phyloP scores from a whole-genome alignment of 2,329 filamentous ascomycete species.

The Sporothrix globosa region DNA sequence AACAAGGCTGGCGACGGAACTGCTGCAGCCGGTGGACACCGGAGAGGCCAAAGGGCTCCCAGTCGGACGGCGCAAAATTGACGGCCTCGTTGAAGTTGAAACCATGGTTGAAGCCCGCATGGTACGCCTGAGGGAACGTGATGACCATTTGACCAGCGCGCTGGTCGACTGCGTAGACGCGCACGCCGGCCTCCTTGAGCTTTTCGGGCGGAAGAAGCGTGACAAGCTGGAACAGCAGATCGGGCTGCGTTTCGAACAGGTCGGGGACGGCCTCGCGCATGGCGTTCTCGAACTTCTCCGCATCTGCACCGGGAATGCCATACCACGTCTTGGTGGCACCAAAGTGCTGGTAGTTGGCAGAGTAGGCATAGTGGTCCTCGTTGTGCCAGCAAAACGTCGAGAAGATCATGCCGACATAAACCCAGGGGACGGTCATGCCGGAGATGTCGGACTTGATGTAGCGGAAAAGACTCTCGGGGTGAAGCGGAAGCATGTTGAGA shows the following conservation, averaged over 20 bases:
- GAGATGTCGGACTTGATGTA: slow-evolving; percentile 99
- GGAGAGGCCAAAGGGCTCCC: slow-evolving; percentile 87
- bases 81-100: slow-evolving; percentile 99
- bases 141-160: slow-evolving; percentile 94
- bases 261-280: slow-evolving; percentile 96
- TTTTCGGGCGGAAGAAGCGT: slow-evolving; percentile 93
- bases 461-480: slow-evolving; percentile 88
- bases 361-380: slow-evolving; percentile 97
- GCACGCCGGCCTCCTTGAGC: slow-evolving; percentile 86
- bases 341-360: slow-evolving; percentile 97
- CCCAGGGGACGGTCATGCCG: slow-evolving; percentile 98
- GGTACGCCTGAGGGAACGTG: slow-evolving; percentile 95
- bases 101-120: slow-evolving; percentile 96
- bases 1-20: slow-evolving; percentile 91
- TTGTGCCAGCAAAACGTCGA: slow-evolving; percentile 99
- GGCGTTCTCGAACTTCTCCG: slow-evolving; percentile 90
- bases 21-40: slow-evolving; percentile 84
- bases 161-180: slow-evolving; percentile 94
- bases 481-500: slow-evolving; percentile 85
- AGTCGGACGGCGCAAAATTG: slow-evolving; percentile 93
- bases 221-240: slow-evolving; percentile 95
- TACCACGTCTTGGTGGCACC: slow-evolving; percentile 99
- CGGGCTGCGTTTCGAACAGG: slow-evolving; percentile 93
- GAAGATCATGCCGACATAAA: slow-evolving; percentile 99
- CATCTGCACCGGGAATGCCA: slow-evolving; percentile 90